phyloP scores from a whole-genome alignment of 106 monocot genomes.

The Apostasia shenzhenica region DNA sequence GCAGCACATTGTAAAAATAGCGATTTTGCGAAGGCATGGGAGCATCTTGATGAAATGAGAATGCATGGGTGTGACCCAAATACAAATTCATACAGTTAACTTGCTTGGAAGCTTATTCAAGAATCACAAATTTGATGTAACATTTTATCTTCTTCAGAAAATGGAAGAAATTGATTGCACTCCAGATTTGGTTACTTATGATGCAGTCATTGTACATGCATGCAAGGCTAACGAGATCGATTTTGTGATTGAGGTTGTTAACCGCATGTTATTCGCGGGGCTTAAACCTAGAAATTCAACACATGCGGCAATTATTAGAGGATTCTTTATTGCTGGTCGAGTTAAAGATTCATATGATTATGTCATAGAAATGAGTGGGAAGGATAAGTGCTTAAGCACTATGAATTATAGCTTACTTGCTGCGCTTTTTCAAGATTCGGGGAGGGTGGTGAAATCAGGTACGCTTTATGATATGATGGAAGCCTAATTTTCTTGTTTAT shows the following conservation, averaged over 20 bases:
- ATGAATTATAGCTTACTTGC: slow-evolving; percentile 71
- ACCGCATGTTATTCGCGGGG: slow-evolving; percentile 55
- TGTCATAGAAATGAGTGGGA: slow-evolving; percentile 54
- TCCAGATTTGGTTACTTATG: slow-evolving; percentile 56
- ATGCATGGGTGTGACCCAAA: slow-evolving; percentile 40
- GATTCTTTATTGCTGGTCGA: slow-evolving; percentile 49
- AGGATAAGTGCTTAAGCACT: slow-evolving; percentile 45
- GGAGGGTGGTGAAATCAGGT: slow-evolving; percentile 48
- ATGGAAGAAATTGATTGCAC: slow-evolving; percentile 52
- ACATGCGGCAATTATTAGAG: slow-evolving; percentile 70
- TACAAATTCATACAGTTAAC: slow-evolving; percentile 62
- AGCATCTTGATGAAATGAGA: slow-evolving; percentile 62
- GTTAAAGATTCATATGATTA: slow-evolving; percentile 48
- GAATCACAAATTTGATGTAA: slow-evolving; percentile 38
- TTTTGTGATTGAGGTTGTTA: slow-evolving; percentile 43
- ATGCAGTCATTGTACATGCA: slow-evolving; percentile 50
- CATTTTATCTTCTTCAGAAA: slow-evolving; percentile 43
- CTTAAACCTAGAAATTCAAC: slow-evolving; percentile 50
- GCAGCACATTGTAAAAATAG: slow-evolving; percentile 53
- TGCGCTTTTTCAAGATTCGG: slow-evolving; percentile 26
- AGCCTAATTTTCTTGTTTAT: slow-evolving; percentile 63
- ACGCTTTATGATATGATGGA: slow-evolving; percentile 81
- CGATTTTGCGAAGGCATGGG: slow-evolving; percentile 28
- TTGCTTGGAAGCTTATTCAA: slow-evolving; percentile 77
- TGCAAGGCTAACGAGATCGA: slow-evolving; percentile 51